Percentiles rank a stretch among this genome's conserved stretches.
phyloP scores from a whole-genome alignment of 805 yeast species.

The Torulaspora delbrueckii region DNA sequence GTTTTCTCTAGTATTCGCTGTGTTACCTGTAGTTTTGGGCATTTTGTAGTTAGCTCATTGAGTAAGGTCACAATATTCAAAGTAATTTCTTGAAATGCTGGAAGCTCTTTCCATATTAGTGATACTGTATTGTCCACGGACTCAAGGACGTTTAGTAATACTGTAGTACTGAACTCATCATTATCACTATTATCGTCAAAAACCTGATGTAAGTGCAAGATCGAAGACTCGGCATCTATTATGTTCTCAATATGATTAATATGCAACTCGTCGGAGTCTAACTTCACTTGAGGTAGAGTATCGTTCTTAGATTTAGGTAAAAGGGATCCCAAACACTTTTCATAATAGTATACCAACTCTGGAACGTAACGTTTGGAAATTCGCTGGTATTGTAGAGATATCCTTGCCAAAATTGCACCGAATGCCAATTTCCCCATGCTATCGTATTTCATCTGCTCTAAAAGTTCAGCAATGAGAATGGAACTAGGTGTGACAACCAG shows the following conservation, averaged over 20 bases:
- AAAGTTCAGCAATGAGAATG: conserved; percentile 64
- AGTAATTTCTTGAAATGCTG: conserved; percentile 57
- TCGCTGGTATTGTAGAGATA: conserved; percentile 67
- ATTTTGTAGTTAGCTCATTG: conserved; percentile 37
- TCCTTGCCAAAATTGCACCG: conserved; percentile 63
- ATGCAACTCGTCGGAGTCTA: conserved; percentile 20
- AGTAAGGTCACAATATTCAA: conserved; percentile 44
- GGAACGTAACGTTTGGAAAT: conserved; percentile 78
- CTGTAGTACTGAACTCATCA: conserved; percentile 18
- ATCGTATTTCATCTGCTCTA: conserved; percentile 48
- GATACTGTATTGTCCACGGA: conserved; percentile 33
- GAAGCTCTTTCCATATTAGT: conserved; percentile 55
- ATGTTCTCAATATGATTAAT: conserved; percentile 16
- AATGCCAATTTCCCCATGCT: conserved; percentile 44
- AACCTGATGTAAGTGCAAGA: conserved; percentile 21
- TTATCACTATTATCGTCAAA: conserved; percentile 23
- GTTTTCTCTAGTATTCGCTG: conserved; percentile 41
- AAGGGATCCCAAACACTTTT: conserved; percentile 45
- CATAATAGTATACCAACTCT: conserved; percentile 60
- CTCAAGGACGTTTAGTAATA: conserved; percentile 30
- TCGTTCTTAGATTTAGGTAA: conserved; percentile 22
- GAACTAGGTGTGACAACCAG: conserved; percentile 80
- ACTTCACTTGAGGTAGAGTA: conserved; percentile 12
- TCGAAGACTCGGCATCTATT: conserved; percentile 6
- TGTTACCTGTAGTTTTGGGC: conserved; percentile 36